A percentile compares a stretch with the other conserved stretches of the same genome.
phyloP scores from a whole-genome alignment of 2,329 filamentous ascomycete genomes.

The Zymoseptoria ardabiliae region DNA sequence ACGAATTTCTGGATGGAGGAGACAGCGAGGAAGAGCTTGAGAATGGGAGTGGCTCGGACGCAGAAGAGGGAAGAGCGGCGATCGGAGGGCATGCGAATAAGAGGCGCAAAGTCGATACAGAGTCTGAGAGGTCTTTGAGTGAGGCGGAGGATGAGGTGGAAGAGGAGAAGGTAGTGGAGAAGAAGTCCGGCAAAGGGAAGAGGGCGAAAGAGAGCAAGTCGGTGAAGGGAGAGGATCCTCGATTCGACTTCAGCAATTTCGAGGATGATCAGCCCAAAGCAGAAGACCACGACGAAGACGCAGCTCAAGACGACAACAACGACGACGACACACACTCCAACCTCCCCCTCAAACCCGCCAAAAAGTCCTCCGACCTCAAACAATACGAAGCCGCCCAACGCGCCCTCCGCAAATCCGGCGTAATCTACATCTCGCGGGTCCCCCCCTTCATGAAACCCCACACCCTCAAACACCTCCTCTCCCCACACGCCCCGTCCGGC shows the following conservation, averaged over 20 bases:
- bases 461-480: conserved; percentile 67
- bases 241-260: conserved; percentile 14
- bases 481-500: conserved; percentile 57
- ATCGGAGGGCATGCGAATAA: conserved; percentile 47
- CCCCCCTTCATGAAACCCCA: conserved; percentile 83
- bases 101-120: conserved; percentile 52
- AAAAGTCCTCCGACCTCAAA: conserved; percentile 50
- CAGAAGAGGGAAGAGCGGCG: conserved; percentile 59
- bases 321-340: conserved; percentile 1
- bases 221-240: conserved; percentile 2
- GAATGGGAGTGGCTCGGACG: conserved; percentile 59
- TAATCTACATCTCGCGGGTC: conserved; percentile 75
- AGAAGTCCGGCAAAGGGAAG: not conserved
- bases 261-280: too few relatives aligned
- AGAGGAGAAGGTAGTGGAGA: not conserved
- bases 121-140: conserved; percentile 25
- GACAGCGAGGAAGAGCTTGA: conserved; percentile 39
- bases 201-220: not conserved
- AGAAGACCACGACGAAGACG: conserved; percentile 11
- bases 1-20: conserved; percentile 58
- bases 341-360: conserved; percentile 6
- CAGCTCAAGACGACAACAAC: conserved; percentile 23
- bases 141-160: conserved; percentile 12
- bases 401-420: conserved; percentile 65
- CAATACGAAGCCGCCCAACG: conserved; percentile 59